These are phyloP conservation scores for Amanita polypyramis DNA, from an alignment of 768 basidiomycete genomes.

Conservation along the genomic window DNA sequence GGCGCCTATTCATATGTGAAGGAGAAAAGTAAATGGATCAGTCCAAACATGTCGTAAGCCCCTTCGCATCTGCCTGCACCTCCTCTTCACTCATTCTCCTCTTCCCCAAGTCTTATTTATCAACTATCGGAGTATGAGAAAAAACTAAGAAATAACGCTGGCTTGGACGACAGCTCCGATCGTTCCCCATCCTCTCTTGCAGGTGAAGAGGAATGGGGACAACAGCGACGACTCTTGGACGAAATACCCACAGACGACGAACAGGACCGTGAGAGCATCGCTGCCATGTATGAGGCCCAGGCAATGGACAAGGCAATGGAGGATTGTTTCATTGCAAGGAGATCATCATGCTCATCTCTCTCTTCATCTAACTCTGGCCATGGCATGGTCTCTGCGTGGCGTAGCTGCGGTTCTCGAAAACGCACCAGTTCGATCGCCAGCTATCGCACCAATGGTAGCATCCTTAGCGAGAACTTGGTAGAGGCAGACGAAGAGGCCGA, in stretches of 20 bases:
- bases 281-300: constrained; percentile 68
- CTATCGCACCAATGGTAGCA: constrained; percentile 52
- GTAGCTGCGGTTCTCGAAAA: constrained; percentile 51
- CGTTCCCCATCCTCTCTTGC: constrained; percentile 34
- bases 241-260: constrained; percentile 39
- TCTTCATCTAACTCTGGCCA: constrained; percentile 42
- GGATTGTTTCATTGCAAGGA: constrained; percentile 67
- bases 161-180: constrained; percentile 44
- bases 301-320: constrained; percentile 86
- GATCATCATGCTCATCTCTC: constrained; percentile 55
- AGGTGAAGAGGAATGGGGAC: constrained; percentile 75
- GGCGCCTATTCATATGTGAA: constrained; percentile 86
- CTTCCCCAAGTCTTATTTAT: constrained; percentile 67
- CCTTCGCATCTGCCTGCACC: constrained; percentile 10
- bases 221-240: constrained; percentile 51
- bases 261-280: constrained; percentile 43
- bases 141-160: constrained; percentile 39
- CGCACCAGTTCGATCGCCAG: constrained; percentile 72
- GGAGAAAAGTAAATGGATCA: constrained; percentile 77
- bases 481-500: constrained; percentile 77
- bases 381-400: constrained; percentile 62
- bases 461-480: constrained; percentile 70
- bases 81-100: constrained; percentile 11
- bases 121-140: constrained; percentile 90
- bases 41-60: constrained; percentile 92